Evolutionary conservation across 805 yeast species (phyloP).

Genomic region (Grigorovia transvaalensis): DNA sequence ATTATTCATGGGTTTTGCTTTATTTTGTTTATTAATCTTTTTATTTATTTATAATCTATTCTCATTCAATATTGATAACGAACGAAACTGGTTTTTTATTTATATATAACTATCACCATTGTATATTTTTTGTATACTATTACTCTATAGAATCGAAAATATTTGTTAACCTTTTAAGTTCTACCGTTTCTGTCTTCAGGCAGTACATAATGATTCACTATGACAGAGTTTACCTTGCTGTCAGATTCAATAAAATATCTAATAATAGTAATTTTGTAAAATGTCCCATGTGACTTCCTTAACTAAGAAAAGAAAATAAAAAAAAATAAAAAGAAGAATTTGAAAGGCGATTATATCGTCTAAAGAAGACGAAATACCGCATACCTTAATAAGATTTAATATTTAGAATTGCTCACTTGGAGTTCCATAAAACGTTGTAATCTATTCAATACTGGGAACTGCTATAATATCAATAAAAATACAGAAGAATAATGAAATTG

Average conservation of each 20-base stretch:
- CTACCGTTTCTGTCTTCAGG: not conserved
- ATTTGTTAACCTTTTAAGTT: constrained; percentile 5
- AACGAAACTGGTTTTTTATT: constrained; percentile 2
- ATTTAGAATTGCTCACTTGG: too few species aligned
- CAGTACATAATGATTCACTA: not conserved
- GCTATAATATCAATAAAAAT: too few species aligned
- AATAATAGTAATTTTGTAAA: not conserved
- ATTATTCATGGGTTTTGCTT: not conserved
- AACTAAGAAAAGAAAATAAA: not conserved
- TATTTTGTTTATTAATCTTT: not conserved
- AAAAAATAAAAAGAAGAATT: not conserved
- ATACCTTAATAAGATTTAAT: too few species aligned
- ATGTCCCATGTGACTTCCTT: not conserved
- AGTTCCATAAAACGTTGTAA: too few species aligned
- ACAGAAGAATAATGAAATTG: not conserved
- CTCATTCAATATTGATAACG: constrained; percentile 1
- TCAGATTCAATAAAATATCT: too few species aligned
- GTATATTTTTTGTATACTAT: constrained; percentile 5
- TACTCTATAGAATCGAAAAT: constrained; percentile 6
- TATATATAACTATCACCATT: constrained; percentile 3
- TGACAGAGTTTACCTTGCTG: not conserved
- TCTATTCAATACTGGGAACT: too few species aligned
- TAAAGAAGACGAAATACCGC: not conserved
- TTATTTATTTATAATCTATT: constrained; percentile 2
- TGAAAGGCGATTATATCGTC: not conserved